These are phyloP conservation scores for Yamadazyma aaseri DNA, from an alignment of 1,139 yeast species.

Conservation along the genomic window DNA sequence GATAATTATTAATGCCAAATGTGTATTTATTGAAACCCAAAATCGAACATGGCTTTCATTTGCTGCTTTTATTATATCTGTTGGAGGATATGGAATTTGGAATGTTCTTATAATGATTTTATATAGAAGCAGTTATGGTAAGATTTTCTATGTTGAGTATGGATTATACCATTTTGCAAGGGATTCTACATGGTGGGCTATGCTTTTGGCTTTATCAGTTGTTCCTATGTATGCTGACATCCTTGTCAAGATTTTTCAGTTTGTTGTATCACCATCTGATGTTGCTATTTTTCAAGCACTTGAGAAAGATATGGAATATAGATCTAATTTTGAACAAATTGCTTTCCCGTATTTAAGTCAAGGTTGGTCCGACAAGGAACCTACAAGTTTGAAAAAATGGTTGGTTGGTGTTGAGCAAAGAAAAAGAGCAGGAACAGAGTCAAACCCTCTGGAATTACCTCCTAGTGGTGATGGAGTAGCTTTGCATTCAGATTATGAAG, in stretches of 20 bases:
- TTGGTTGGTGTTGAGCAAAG: conserved; percentile 29
- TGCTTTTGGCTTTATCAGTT: conserved; percentile 53
- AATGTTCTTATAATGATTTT: conserved; percentile 71
- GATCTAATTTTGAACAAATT: conserved; percentile 68
- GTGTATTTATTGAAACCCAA: conserved; percentile 83
- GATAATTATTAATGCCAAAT: conserved; percentile 70
- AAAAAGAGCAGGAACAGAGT: conserved; percentile 52
- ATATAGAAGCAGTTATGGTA: conserved; percentile 55
- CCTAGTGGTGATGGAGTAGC: conserved; percentile 51
- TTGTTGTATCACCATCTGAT: conserved; percentile 64
- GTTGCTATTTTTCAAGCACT: conserved; percentile 75
- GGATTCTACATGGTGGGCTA: conserved; percentile 85
- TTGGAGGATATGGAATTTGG: conserved; percentile 89
- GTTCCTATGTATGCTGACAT: conserved; percentile 69
- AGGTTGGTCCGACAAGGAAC: conserved; percentile 71
- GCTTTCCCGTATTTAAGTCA: conserved; percentile 73
- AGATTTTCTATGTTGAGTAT: conserved; percentile 70
- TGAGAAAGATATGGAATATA: conserved; percentile 67
- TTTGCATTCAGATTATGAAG: conserved; percentile 42
- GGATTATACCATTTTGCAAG: conserved; percentile 75
- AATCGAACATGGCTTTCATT: conserved; percentile 71
- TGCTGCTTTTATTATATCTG: conserved; percentile 69
- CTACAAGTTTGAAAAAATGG: conserved; percentile 21
- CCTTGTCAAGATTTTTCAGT: conserved; percentile 54
- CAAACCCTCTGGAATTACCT: conserved; percentile 44